Evolutionary conservation across 164 flowering plant genomes (phyloP).

Genomic region (Cinnamomum chago): DNA sequence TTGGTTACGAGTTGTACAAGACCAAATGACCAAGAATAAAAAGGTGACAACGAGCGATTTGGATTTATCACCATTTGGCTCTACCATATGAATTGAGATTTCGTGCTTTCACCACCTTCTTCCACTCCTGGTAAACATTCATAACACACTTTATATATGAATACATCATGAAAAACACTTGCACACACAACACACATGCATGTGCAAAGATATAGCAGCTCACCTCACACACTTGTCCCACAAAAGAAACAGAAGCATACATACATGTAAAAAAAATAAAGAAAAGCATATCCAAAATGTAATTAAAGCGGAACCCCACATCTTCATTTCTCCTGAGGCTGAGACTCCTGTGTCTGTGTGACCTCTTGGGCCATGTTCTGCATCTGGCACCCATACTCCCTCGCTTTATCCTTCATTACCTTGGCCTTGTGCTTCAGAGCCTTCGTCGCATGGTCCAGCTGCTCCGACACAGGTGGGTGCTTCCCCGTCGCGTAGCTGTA

Average conservation of each 20-base stretch:
- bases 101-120: no score
- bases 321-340: neutral
- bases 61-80: no score
- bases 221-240: neutral
- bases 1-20: no score
- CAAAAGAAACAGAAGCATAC: neutral
- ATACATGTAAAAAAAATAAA: neutral
- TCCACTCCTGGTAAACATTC: no score
- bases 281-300: neutral
- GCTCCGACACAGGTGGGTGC: conserved; percentile 39
- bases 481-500: conserved; percentile 15
- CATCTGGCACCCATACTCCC: conserved; percentile 34
- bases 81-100: no score
- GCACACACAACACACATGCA: no score
- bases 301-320: neutral
- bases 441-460: conserved; percentile 32
- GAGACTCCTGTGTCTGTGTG: neutral
- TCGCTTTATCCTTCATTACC: conserved; percentile 42
- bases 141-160: no score
- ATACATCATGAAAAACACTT: no score
- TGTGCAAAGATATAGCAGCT: no score
- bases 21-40: no score
- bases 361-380: conserved; percentile 9
- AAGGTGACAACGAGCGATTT: no score
- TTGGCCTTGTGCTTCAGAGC: conserved; percentile 35